phyloP scores from a whole-genome alignment of 2,329 filamentous ascomycete species.

The Colletotrichum incanum region DNA sequence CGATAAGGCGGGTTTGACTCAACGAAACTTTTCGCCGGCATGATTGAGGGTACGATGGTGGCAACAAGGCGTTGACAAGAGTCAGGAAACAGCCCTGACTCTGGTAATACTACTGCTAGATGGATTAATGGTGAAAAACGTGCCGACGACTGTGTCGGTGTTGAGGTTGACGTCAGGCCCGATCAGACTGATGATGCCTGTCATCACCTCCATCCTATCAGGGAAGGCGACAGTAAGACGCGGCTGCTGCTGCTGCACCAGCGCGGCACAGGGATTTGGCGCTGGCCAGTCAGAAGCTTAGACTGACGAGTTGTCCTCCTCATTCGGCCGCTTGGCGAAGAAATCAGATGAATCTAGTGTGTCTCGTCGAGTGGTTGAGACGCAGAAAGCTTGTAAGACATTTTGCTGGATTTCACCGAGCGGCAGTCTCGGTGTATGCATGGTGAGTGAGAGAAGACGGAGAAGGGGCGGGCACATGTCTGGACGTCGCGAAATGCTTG shows the following conservation, averaged over 20 bases:
- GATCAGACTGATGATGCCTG: not conserved
- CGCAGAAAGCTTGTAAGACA: not conserved
- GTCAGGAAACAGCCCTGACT: not conserved
- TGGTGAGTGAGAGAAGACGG: slow-evolving; percentile 9
- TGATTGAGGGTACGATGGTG: slow-evolving; percentile 3
- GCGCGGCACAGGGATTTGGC: slow-evolving; percentile 13
- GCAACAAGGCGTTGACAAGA: not conserved
- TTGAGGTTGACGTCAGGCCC: not conserved
- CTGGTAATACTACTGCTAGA: not conserved
- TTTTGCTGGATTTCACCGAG: not conserved
- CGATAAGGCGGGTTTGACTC: slow-evolving; percentile 28
- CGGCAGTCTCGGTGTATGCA: slow-evolving; percentile 22
- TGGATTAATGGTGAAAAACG: not conserved
- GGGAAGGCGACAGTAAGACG: not conserved
- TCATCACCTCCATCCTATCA: not conserved
- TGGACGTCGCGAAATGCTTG: not conserved
- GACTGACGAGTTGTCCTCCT: slow-evolving; percentile 1
- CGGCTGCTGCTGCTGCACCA: slow-evolving; percentile 22
- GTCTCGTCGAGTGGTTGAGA: slow-evolving; percentile 26
- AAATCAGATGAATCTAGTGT: slow-evolving; percentile 6
- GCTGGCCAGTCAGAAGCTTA: slow-evolving; percentile 18
- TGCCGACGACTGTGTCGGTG: not conserved
- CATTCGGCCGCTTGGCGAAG: slow-evolving; percentile 13
- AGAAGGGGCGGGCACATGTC: not conserved
- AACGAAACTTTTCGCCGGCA: slow-evolving; percentile 39